phyloP scores from a whole-genome alignment of 1,284 basidiomycete genomes.

The Cryptococcus sp. region DNA sequence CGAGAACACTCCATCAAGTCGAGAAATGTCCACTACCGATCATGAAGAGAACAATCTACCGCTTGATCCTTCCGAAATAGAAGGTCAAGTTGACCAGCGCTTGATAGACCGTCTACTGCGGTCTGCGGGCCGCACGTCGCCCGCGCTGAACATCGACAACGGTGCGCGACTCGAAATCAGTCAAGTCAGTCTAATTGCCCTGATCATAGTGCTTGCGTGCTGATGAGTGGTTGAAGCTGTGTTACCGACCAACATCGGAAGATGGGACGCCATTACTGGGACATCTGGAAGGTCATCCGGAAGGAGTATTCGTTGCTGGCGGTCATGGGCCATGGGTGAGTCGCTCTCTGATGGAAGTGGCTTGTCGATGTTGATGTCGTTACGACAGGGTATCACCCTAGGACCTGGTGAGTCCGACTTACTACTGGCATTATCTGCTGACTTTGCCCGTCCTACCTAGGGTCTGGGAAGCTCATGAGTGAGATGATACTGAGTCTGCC shows the following conservation, averaged over 20 bases:
- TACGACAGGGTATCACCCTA: not conserved
- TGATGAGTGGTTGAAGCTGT: not conserved
- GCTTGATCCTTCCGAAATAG: not conserved
- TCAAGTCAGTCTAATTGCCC: not conserved
- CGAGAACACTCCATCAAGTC: not conserved
- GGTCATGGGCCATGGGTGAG: not conserved
- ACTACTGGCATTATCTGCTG: not conserved
- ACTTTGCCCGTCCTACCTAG: not conserved
- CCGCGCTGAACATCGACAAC: not conserved
- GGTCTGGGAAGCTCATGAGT: not conserved
- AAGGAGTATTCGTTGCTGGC: not conserved
- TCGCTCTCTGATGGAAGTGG: not conserved
- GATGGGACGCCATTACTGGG: slow-evolving; percentile 1
- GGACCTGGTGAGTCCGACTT: not conserved
- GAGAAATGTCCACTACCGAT: not conserved
- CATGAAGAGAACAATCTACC: not conserved
- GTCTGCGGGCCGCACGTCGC: not conserved
- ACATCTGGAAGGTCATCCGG: not conserved
- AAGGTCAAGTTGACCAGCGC: not conserved
- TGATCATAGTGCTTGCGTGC: not conserved
- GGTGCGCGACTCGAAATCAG: not conserved
- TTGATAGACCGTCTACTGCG: not conserved
- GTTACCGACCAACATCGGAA: not conserved
- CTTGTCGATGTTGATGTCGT: not conserved
- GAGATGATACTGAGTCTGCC: not conserved